Evolutionary conservation across 768 basidiomycete species (phyloP).

Genomic region (Vishniacozyma victoriae): DNA sequence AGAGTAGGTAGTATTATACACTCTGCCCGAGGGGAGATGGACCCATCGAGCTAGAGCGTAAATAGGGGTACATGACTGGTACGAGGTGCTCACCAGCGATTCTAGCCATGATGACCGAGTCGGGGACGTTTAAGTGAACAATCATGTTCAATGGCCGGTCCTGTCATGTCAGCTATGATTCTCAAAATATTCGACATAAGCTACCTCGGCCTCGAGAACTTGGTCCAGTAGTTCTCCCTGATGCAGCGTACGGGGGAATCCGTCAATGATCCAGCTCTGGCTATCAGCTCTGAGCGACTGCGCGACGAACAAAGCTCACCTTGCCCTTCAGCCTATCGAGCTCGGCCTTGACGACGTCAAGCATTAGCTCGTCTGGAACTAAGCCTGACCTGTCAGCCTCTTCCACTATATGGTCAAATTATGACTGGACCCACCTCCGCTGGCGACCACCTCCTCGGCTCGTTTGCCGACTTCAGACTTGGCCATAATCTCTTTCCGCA

Average conservation of each 20-base stretch:
- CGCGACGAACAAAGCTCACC: conserved; percentile 15
- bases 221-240: conserved; percentile 45
- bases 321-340: conserved; percentile 42
- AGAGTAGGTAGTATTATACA: conserved; percentile 47
- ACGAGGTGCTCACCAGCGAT: conserved; percentile 38
- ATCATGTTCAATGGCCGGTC: conserved; percentile 47
- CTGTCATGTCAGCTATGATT: conserved; percentile 6
- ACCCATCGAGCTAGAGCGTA: conserved; percentile 45
- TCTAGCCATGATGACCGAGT: conserved; percentile 45
- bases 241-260: conserved; percentile 46
- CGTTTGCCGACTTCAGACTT: conserved; percentile 38
- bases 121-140: conserved; percentile 47
- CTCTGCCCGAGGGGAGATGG: conserved; percentile 46
- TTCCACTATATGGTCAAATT: neutral
- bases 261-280: conserved; percentile 49
- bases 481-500: conserved; percentile 45
- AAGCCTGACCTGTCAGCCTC: conserved; percentile 25
- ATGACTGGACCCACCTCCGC: conserved; percentile 37
- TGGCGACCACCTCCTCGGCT: conserved; percentile 44
- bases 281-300: neutral
- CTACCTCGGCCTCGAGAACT: conserved; percentile 38
- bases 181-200: neutral
- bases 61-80: neutral
- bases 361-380: conserved; percentile 46
- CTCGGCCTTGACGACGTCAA: conserved; percentile 43